Evolutionary conservation across 192 early-diverging fungal genomes (phyloP).

Genomic region (Coemansia sp.): DNA sequence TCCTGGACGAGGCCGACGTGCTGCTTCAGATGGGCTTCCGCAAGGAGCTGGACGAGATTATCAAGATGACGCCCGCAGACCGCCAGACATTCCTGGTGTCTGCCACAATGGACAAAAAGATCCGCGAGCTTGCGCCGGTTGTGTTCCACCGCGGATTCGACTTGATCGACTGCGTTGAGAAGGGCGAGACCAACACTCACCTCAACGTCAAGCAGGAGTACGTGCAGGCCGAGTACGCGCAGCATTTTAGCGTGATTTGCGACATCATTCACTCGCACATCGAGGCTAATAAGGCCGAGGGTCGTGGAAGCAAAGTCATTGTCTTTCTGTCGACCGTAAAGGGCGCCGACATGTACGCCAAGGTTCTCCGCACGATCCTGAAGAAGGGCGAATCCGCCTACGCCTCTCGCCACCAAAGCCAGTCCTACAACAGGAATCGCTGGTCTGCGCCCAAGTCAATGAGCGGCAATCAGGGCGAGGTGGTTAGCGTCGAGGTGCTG

Average conservation of each 20-base stretch:
- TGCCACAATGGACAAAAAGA: slow-evolving; percentile 81
- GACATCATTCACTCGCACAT: slow-evolving; percentile 70
- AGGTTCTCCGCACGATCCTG: slow-evolving; percentile 25
- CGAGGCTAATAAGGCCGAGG: slow-evolving; percentile 36
- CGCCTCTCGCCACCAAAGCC: neutral
- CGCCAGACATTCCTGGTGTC: slow-evolving; percentile 94
- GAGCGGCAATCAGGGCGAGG: slow-evolving; percentile 8
- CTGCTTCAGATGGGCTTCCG: slow-evolving; percentile 96
- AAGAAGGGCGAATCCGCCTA: slow-evolving; percentile 12
- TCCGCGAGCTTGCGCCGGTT: slow-evolving; percentile 67
- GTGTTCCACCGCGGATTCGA: slow-evolving; percentile 68
- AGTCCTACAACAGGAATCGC: slow-evolving; percentile 5
- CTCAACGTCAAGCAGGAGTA: slow-evolving; percentile 81
- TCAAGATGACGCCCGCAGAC: slow-evolving; percentile 60
- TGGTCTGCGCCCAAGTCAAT: neutral
- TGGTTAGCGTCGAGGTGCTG: slow-evolving; percentile 59
- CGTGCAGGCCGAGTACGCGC: slow-evolving; percentile 61
- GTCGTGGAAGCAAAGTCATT: slow-evolving; percentile 79
- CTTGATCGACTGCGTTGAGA: slow-evolving; percentile 83
- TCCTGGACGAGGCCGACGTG: slow-evolving; percentile 96
- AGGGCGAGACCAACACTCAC: slow-evolving; percentile 85
- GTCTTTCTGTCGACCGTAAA: slow-evolving; percentile 89
- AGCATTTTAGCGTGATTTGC: slow-evolving; percentile 65
- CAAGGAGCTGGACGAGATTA: slow-evolving; percentile 77
- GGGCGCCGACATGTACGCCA: slow-evolving; percentile 30